Base-by-base conservation (phyloP, 257 asterid species). In the Ilex asprella region DNA sequence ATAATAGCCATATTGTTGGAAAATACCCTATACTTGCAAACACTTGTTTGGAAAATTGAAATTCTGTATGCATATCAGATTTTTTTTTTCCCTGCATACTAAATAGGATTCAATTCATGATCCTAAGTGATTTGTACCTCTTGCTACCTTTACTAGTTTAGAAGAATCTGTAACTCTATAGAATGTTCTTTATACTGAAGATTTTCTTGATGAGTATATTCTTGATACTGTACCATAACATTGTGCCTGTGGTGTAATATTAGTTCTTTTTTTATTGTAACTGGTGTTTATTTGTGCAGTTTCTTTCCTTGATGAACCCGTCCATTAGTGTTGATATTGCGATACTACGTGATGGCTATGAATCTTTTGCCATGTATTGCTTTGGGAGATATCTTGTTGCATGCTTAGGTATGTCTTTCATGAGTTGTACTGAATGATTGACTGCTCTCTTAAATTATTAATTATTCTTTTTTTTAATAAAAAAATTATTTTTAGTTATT, bases 321-420 rank as follows among this genome's bases (percentile, higher is more conserved):
- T 72, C 86, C 35, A 87, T 89, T 35, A 89, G 94, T 61, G 97
- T 93, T 66, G 76, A 87, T 58, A 79, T 93, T 2, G 97, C 79
- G 79, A 93, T 93, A 76, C 87, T 85, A 54, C 99, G 97, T 65
- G 99, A 93, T 72, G 84, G 99, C 79, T 89, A 93, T 74, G 99
- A 93, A 73, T 85, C 99, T 62, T 85, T 93, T 78, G 99, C 99
- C 64, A 93, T 93, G 99, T 93, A 93, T 66, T 93, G 97, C 90
- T 93, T 93, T 77, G 97, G 99, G 76, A 89, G 99, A 82, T 93
- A 89, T 73, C 89, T 93, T 55, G 69, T 93, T 61, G 99, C 99
- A 47, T 89, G 95, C 76, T 76, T 93, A 87, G 99, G 99, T 93
- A 86, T 53, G 85, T 46, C 57, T 44, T 32, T 61, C 58, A 55